Percentiles rank a stretch among this genome's conserved stretches.
phyloP scores from a whole-genome alignment of 2,329 filamentous ascomycete species.

The Alternaria burnsii region DNA sequence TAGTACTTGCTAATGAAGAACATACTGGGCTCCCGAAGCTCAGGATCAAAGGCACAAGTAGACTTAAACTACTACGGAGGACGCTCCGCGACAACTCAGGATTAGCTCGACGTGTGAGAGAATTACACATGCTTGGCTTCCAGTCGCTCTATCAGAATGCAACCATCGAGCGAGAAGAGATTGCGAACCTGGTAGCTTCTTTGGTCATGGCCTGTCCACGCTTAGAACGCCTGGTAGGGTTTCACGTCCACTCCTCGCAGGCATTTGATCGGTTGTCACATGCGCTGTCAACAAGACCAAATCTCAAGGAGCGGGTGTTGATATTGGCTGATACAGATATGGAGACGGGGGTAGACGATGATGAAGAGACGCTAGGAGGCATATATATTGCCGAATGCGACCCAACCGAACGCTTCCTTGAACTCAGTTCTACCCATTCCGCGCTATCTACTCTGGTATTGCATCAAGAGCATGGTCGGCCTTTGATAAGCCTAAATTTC shows the following conservation, averaged over 20 bases:
- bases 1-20: conserved; percentile 58
- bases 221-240: conserved; percentile 63
- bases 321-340: conserved; percentile 51
- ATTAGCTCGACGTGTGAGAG: conserved; percentile 62
- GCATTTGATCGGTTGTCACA: conserved; percentile 64
- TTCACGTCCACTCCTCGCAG: conserved; percentile 62
- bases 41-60: conserved; percentile 59
- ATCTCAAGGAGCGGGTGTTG: conserved; percentile 66
- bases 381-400: conserved; percentile 56
- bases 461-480: conserved; percentile 43
- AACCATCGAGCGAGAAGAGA: conserved; percentile 57
- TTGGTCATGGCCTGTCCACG: conserved; percentile 68
- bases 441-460: conserved; percentile 64
- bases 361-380: conserved; percentile 38
- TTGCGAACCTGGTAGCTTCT: conserved; percentile 62
- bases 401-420: conserved; percentile 61
- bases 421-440: conserved; percentile 62
- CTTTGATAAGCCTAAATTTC: conserved; percentile 58
- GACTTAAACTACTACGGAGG: conserved; percentile 63
- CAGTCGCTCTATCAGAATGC: conserved; percentile 51
- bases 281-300: conserved; percentile 63
- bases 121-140: conserved; percentile 62
- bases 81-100: conserved; percentile 62
- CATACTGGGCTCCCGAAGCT: conserved; percentile 42
- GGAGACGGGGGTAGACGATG: conserved; percentile 32